Base-by-base conservation (phyloP, 148 eudicot genomes). In the Silene conica region DNA sequence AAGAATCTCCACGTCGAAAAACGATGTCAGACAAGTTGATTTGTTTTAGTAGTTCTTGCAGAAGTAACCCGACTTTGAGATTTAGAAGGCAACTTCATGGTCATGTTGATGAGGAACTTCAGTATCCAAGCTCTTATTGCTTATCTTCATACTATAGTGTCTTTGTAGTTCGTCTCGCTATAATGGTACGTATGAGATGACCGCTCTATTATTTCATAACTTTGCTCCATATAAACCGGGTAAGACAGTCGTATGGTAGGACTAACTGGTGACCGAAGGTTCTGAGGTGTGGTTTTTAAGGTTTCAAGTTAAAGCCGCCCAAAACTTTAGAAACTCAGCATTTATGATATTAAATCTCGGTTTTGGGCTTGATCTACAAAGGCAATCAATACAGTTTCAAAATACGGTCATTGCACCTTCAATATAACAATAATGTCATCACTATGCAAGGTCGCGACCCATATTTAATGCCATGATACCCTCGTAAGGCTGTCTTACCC, bases 151-250 rank as follows among this genome's bases (percentile, higher is more conserved):
- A 91, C 74, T 92, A 92, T 79, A 92, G 92, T 56, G 96, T 95
- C 73, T 95, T 92, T 73, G 96, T 89, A 23, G 99, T 90, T 79
- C 99, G 99, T 72, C 91, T 95, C 45, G 93, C 99, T 52, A 95
- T 95, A 80, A 95, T 95, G 99, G 97, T 50, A 50, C 18, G 55
- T 61, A 59, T 21, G 13, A 21, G 22, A 59, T 21, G 25, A 59
- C 25, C 28, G 0, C 19, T 21, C 7, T 19, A 1, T n/a, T 59
- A 61, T 61, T 60, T 38, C 31, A 8, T 12, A 61, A 9, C 65
- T 61, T 61, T 61, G 18, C 14, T 26, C 8, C 6, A 7, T 61
- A 10, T 11, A 22, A 59, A 22, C 26, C 13, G 31, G 48, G 50
- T 69, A 69, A 46, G 14, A 22, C 72, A 69, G 58, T 9, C 63